Percentiles rank a stretch among this genome's conserved stretches.
Conservation (phyloP, 2,329 filamentous ascomycete genomes). For the Trichoderma sp. region DNA sequence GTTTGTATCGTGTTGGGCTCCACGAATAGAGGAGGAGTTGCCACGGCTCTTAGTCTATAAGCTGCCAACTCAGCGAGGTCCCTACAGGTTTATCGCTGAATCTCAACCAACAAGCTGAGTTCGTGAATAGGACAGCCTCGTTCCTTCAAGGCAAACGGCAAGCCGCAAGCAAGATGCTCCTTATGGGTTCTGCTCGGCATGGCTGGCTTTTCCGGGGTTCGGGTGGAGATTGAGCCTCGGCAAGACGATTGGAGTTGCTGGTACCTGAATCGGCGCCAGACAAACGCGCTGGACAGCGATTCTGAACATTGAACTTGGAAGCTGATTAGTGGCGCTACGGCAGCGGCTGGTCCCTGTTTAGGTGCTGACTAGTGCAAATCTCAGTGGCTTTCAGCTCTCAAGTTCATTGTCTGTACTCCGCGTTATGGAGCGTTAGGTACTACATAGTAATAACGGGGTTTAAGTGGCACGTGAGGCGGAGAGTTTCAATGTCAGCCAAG, state of each 20-base stretch:
- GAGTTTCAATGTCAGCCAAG: background rate
- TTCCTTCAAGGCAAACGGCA: background rate
- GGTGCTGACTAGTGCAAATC: background rate
- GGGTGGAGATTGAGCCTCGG: constrained; percentile 6
- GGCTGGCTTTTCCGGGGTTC: background rate
- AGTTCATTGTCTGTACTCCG: background rate
- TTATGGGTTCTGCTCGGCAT: background rate
- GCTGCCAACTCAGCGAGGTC: too few species aligned
- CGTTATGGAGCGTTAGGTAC: background rate
- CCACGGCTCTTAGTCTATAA: background rate
- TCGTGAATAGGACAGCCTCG: background rate
- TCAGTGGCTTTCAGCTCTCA: background rate
- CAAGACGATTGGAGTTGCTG: background rate
- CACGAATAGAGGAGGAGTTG: background rate
- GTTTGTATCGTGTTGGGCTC: background rate
- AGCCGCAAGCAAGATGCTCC: too few species aligned
- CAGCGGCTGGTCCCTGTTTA: background rate
- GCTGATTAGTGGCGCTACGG: background rate
- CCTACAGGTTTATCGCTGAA: background rate
- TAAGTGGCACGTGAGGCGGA: background rate
- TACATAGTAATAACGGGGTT: background rate
- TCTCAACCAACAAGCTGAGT: background rate
- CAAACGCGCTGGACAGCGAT: background rate
- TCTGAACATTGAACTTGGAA: too few species aligned
- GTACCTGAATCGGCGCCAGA: background rate